Evolutionary conservation across 2,329 filamentous ascomycete genomes (phyloP).

Genomic region (Calonectria pauciramosa): DNA sequence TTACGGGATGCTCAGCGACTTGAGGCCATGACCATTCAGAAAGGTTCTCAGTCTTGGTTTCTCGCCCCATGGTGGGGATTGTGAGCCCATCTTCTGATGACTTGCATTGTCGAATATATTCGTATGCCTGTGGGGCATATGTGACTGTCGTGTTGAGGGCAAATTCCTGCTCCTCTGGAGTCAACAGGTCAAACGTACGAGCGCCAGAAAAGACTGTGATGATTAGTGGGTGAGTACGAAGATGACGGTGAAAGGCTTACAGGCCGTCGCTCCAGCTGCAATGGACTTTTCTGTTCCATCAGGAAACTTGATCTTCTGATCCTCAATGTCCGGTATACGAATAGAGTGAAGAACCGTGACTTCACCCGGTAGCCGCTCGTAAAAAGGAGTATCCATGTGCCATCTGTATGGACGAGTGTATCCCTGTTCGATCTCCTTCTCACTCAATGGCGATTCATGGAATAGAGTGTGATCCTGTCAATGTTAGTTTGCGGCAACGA

Average conservation of each 20-base stretch:
- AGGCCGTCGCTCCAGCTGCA: conserved; percentile 18
- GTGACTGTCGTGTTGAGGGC: conserved; percentile 20
- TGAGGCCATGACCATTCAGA: conserved; percentile 20
- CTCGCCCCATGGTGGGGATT: conserved; percentile 8
- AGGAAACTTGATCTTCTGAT: conserved; percentile 19
- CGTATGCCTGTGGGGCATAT: conserved; percentile 20
- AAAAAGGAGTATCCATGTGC: conserved; percentile 24
- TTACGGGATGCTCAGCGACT: conserved; percentile 22
- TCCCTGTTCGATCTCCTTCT: background rate
- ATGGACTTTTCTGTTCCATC: conserved; percentile 13
- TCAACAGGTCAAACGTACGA: conserved; percentile 13
- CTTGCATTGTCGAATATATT: conserved; percentile 22
- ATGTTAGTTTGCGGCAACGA: background rate
- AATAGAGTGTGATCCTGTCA: conserved; percentile 17
- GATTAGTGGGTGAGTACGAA: background rate
- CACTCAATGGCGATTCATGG: background rate
- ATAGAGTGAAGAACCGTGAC: conserved; percentile 21
- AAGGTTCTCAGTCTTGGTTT: background rate
- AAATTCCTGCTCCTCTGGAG: conserved; percentile 17
- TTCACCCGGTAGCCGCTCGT: conserved; percentile 14
- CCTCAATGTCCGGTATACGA: background rate
- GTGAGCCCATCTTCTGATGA: conserved; percentile 13
- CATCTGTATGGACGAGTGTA: conserved; percentile 22
- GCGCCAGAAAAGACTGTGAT: conserved; percentile 17
- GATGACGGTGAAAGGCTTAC: background rate